Base-by-base conservation (phyloP, 805 yeast genomes). In the Candida broadrunensis region DNA sequence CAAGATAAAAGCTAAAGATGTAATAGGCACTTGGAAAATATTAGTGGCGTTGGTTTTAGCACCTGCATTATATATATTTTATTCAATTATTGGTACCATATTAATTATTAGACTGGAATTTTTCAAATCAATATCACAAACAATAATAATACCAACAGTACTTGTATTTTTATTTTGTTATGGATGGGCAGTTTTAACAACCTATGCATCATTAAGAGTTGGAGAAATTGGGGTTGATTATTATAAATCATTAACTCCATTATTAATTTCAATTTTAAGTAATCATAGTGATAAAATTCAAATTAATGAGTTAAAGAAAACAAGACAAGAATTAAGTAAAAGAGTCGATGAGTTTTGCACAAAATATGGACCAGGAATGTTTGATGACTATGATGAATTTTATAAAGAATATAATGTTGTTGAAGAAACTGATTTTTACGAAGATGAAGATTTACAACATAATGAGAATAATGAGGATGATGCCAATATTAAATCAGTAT, bases 171-270 rank as follows among this genome's bases (percentile, higher is more conserved):
- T 54, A 11, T 35, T 52, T 3, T 67, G 63, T 44, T 69, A 68
- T 44, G 51, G 56, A 9, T 60, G 61, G 61, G 62, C 67, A 20
- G 62, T 67, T 2, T 52, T 65, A 23, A 67, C 71, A 15, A 69
- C 74, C 0, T 69, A 64, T 45, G 67, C 73, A 1, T 64, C 72
- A 4, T 56, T 69, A 27, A 46, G 73, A 36, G 59, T 62, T 4
- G 74, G 74, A 3, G 74, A 69, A 40, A 63, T 60, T 35, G 74
- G 73, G 2, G 59, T 67, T 31, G 73, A 68, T 44, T 62, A 63
- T 39, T 67, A 67, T 52, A 67, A 66, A 39, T 63, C 72, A 4
- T 55, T 69, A 41, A 53, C 51, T 35, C 74, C 74, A 6, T 52
- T 69, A 23, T 55, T 66, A 25, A 54, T 63, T 38, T 57, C 71